Base-by-base conservation (phyloP, 257 asterid genomes). In the Nicotiana sylvestris region DNA sequence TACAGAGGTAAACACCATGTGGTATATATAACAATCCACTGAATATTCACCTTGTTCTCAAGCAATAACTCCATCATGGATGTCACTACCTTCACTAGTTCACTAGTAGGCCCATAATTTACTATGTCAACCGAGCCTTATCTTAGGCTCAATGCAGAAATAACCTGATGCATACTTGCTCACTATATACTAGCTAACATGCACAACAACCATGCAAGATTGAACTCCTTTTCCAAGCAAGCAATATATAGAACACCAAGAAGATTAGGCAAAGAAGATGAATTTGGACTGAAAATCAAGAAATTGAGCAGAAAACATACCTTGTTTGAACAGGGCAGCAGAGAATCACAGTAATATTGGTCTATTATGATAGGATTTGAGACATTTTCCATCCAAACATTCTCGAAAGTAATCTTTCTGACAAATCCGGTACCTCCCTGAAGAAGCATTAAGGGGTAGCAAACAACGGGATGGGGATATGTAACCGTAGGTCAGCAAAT, bases 381-480 rank as follows among this genome's bases (percentile, higher is more conserved):
- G 84, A 96, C 99, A 74, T 96, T 94, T n/a, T 83, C 81, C 99
- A 96, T 93, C 91, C 82, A 64, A 61, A 94, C 79, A 80, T 94
- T 90, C 90, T 89, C 86, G 51, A 94, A 96, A 10, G 77, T 84
- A 35, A 96, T 87, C 83, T 89, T 92, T 80, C 90, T 88, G 37
- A 65, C 98, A 82, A 77, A 91, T 33, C 99, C 99, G n/a, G 92
- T 81, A 81, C 98, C 98, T 81, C 99, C 99, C 98, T 96, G 82
- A 66, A 49, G 64, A 51, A 76, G 80, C 62, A 65, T 64, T 0
- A 46, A 66, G 32, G 62, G n/a, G 30, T 27, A 74, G 49, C 80
- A 21, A 74, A 27, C 62, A 27, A 16, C 5, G 9, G 29, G 27
- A 51, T 76, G 10, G 60, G 64, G 64, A 8, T 49, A 76, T 76